Percentiles rank a stretch among this genome's conserved stretches.
Evolutionary conservation across 176 grass and related monocot genomes (phyloP).

Genomic region (Hsuehochloa calcarea): DNA sequence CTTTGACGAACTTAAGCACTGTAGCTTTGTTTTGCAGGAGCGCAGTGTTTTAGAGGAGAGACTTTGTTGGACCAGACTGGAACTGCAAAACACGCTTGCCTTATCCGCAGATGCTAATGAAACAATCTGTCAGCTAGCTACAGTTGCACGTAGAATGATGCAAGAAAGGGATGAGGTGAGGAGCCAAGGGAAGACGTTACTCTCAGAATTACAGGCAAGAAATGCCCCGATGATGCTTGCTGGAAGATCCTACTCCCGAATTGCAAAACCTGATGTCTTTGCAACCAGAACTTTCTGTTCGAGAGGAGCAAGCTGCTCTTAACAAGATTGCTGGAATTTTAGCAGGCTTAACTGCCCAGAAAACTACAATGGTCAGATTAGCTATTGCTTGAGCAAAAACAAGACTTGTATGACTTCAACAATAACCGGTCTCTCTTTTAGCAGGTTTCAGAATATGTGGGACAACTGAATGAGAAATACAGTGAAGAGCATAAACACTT

Average conservation of each 20-base stretch:
- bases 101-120: conserved; percentile 37
- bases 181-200: conserved; percentile 13
- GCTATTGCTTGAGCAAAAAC: conserved; percentile 13
- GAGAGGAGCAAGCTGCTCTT: conserved; percentile 59
- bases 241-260: neutral
- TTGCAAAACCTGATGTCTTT: neutral
- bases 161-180: conserved; percentile 34
- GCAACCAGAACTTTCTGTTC: conserved; percentile 37
- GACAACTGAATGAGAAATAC: conserved; percentile 49
- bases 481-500: conserved; percentile 46
- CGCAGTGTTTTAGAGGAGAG: conserved; percentile 1
- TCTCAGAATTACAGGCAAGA: conserved; percentile 23
- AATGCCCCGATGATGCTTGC: conserved; percentile 25
- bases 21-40: neutral
- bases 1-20: neutral
- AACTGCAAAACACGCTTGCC: neutral
- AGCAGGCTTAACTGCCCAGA: conserved; percentile 50
- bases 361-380: conserved; percentile 55
- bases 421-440: conserved; percentile 13
- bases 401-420: neutral
- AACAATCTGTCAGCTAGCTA: conserved; percentile 9
- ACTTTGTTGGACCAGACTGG: conserved; percentile 11
- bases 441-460: conserved; percentile 62
- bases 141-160: neutral
- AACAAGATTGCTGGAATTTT: conserved; percentile 68